Evolutionary conservation across 1,284 basidiomycete genomes (phyloP).

Genomic region (Rhodotorula sp.): DNA sequence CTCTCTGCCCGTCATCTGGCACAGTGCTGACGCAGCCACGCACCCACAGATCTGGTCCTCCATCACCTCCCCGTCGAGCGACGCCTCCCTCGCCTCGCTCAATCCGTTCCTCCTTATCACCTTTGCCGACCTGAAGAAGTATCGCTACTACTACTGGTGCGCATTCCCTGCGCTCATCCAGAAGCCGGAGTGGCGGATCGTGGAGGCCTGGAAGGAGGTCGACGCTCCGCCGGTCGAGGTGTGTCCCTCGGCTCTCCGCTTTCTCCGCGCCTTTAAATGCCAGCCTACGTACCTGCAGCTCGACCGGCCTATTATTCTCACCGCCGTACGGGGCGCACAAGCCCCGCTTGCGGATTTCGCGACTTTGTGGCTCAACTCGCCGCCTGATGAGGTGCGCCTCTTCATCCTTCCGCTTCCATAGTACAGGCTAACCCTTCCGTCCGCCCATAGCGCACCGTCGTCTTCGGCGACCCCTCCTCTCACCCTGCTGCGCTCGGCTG

Average conservation of each 20-base stretch:
- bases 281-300: background rate
- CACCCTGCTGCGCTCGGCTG: constrained; percentile 79
- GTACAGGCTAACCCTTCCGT: too few relatives aligned
- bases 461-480: constrained; percentile 86
- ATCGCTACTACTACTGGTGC: constrained; percentile 97
- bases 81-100: constrained; percentile 51
- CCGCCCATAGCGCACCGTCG: constrained; percentile 61
- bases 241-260: background rate
- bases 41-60: constrained; percentile 24
- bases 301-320: too few relatives aligned
- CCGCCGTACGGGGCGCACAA: background rate
- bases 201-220: constrained; percentile 8
- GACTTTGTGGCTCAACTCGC: constrained; percentile 58
- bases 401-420: background rate
- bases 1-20: background rate
- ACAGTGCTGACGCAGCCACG: background rate
- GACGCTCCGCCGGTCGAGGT: background rate
- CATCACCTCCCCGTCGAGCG: background rate
- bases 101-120: constrained; percentile 85
- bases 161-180: constrained; percentile 88
- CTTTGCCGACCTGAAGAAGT: constrained; percentile 96
- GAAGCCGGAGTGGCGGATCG: constrained; percentile 82
- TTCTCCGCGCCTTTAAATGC: background rate
- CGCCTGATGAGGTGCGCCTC: constrained; percentile 54
- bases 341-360: constrained; percentile 33